These are phyloP conservation scores for Neurospora pannonica DNA, from an alignment of 495 filamentous ascomycete genomes.

Conservation along the genomic window DNA sequence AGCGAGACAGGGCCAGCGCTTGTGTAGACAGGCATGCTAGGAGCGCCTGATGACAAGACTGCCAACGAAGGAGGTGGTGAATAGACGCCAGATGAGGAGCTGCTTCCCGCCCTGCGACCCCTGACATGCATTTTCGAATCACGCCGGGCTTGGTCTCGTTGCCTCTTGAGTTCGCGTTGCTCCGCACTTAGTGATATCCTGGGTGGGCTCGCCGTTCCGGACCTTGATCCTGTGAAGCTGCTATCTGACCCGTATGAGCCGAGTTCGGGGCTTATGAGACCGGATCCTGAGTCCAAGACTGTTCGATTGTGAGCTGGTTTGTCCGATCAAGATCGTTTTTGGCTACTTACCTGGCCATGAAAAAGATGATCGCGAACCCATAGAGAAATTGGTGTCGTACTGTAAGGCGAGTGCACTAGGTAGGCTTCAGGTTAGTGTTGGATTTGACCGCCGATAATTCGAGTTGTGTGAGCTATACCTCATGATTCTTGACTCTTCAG, in stretches of 20 bases:
- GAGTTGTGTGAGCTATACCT: constrained; percentile 23
- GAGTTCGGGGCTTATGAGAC: constrained; percentile 32
- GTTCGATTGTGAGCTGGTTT: constrained; percentile 7
- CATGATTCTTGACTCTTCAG: constrained; percentile 24
- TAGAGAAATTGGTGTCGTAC: constrained; percentile 35
- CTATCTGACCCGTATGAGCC: constrained; percentile 29
- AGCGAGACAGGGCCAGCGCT: constrained; percentile 37
- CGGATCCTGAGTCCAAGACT: constrained; percentile 28
- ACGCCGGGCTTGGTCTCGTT: constrained; percentile 36
- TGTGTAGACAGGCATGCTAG: constrained; percentile 36
- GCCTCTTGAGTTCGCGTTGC: constrained; percentile 40
- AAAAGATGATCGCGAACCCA: constrained; percentile 35
- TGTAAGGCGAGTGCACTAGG: constrained; percentile 36
- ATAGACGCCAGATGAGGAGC: constrained; percentile 26
- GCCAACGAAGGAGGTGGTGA: constrained; percentile 32
- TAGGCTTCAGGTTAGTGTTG: constrained; percentile 1
- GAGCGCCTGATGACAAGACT: constrained; percentile 26
- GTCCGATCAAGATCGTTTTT: neutral
- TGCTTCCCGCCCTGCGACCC: constrained; percentile 31
- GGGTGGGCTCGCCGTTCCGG: constrained; percentile 38
- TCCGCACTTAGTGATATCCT: constrained; percentile 34
- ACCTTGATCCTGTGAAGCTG: constrained; percentile 34
- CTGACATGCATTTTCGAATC: constrained; percentile 31
- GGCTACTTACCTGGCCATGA: constrained; percentile 30
- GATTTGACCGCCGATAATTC: neutral